A percentile compares a stretch with the other conserved stretches of the same genome.
These are phyloP conservation scores for Sclerotiophoma versabilis DNA, from an alignment of 2,329 filamentous ascomycete species.

Conservation along the genomic window DNA sequence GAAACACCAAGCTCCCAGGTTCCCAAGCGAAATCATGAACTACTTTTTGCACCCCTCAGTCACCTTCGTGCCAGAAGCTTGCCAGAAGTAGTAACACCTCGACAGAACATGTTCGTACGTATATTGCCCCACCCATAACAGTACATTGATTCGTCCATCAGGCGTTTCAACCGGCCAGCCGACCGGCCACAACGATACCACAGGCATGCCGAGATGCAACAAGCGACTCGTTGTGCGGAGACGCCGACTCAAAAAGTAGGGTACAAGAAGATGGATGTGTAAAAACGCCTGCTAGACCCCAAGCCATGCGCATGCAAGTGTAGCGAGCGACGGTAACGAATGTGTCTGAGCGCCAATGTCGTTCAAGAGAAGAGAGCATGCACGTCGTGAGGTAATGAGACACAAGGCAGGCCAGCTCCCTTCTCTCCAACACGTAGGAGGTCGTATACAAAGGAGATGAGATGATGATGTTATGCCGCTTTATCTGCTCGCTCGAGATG, in stretches of 20 bases:
- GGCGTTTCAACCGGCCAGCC: not conserved
- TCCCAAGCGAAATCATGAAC: constrained; percentile 2
- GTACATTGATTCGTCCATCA: constrained; percentile 9
- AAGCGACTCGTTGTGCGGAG: constrained; percentile 11
- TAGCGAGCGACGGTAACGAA: constrained; percentile 17
- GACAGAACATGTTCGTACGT: not conserved
- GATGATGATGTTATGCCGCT: constrained; percentile 26
- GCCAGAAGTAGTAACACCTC: not conserved
- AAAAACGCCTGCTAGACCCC: constrained; percentile 19
- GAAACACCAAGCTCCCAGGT: constrained; percentile 7
- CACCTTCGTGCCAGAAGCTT: not conserved
- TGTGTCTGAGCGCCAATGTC: constrained; percentile 8
- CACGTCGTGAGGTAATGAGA: constrained; percentile 39
- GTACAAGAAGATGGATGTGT: constrained; percentile 33
- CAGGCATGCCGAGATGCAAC: constrained; percentile 7
- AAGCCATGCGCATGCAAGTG: constrained; percentile 14
- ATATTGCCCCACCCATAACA: constrained; percentile 11
- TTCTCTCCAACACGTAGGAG: constrained; percentile 37
- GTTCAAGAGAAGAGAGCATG: constrained; percentile 28
- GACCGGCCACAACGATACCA: not conserved
- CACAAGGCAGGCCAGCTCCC: constrained; percentile 43
- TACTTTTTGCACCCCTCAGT: constrained; percentile 8
- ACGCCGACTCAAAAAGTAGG: constrained; percentile 22
- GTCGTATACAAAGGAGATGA: constrained; percentile 30
- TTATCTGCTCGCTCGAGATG: constrained; percentile 25